Conservation (phyloP, 306 rosid genomes). For the Pyrus pyrifolia region DNA sequence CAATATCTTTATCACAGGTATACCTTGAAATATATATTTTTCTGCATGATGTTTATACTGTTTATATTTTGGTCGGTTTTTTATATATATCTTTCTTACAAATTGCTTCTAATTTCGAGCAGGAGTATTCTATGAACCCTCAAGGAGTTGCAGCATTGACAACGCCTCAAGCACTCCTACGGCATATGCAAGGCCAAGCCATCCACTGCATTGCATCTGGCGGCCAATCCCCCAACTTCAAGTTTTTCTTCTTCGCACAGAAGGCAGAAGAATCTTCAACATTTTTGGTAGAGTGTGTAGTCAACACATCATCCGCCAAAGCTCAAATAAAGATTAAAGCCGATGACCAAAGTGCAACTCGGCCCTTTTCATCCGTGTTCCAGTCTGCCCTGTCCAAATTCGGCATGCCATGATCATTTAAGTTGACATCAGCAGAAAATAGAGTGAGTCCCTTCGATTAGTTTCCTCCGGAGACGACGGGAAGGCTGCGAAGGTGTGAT, state of each 20-base stretch:
- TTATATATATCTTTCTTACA: background rate
- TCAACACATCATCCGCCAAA: conserved; percentile 82
- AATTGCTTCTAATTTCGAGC: conserved; percentile 19
- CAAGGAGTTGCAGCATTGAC: conserved; percentile 62
- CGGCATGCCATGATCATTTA: conserved; percentile 42
- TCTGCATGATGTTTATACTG: background rate
- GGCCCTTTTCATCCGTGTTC: conserved; percentile 64
- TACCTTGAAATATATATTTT: conserved; percentile 13
- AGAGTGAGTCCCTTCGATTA: background rate
- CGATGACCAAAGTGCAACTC: conserved; percentile 70
- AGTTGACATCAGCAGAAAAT: conserved; percentile 9
- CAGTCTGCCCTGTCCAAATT: conserved; percentile 86
- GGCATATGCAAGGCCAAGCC: conserved; percentile 82
- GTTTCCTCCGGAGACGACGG: background rate
- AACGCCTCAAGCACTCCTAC: conserved; percentile 56
- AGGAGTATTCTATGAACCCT: conserved; percentile 70
- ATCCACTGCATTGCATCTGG: conserved; percentile 96
- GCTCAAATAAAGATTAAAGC: conserved; percentile 84
- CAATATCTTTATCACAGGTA: conserved; percentile 81
- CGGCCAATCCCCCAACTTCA: conserved; percentile 82
- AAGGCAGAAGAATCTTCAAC: conserved; percentile 66
- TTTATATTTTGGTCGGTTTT: background rate
- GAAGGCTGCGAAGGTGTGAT: background rate
- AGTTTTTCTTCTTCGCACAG: conserved; percentile 97
- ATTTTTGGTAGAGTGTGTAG: conserved; percentile 84